Base-by-base conservation (phyloP, 2,329 filamentous ascomycete genomes). In the Exophiala viscosa region DNA sequence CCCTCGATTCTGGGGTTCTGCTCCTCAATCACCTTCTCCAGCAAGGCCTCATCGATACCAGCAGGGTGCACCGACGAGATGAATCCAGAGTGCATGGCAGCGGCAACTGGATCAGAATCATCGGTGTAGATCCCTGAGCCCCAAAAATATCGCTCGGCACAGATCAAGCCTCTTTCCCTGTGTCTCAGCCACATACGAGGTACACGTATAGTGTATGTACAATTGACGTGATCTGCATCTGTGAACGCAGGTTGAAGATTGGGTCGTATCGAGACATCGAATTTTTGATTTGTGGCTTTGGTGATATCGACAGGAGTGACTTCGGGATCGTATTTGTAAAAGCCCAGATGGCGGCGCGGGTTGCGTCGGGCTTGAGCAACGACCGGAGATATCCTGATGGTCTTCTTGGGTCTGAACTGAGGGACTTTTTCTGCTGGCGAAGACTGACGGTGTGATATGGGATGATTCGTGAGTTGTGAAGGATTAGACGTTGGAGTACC, bases 111-210 rank as follows among this genome's bases (percentile, higher is more conserved):
- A 66, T 99, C 93, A 0, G 90, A 96, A 69, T 99, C 93, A 62
- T 99, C 93, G 0, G 90, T 95, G 67, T 97, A 97, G 5, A 99
- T 81, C 34, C 95, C 91, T 0, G 90, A 93, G 1, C 93, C 93
- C 91, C 92, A 99, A 0, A 99, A 69, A 6, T 88, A 88, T 15
- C 87, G 81, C 32, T 89, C 82, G 6, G 83, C 74, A 9, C 90
- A 95, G 46, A 97, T 91, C 60, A 95, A 88, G 66, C 93, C 88
- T 28, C 92, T 81, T 18, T 87, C 82, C 6, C 77, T 72, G 0
- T 82, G 70, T 7, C 81, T 82, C 6, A 99, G 75, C 63, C 93
- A 90, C 43, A 87, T 82, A 23, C 87, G 83, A 2, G 91, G 87
- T 5, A 99, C 84, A 63, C 93, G 89, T 55, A 99, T 80, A 0